Percentiles rank a stretch among this genome's conserved stretches.
phyloP scores from a whole-genome alignment of 202 grass and related monocot species.

The Schoenoplectus tabernaemontani region DNA sequence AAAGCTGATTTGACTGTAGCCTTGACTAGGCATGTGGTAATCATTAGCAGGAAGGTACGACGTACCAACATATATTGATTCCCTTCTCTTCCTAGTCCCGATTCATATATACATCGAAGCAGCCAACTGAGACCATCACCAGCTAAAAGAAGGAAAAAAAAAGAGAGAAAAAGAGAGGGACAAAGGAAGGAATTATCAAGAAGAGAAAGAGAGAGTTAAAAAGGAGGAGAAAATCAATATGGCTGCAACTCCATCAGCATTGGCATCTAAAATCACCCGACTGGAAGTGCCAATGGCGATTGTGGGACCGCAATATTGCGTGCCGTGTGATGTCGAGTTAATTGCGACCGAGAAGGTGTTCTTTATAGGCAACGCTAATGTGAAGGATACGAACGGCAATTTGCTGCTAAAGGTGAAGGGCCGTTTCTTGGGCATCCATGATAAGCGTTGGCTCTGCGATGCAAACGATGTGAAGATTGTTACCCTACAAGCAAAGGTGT shows the following conservation, averaged over 20 bases:
- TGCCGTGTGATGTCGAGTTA: background rate
- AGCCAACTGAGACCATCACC: too few species aligned
- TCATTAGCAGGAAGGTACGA: too few species aligned
- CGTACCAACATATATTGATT: too few species aligned
- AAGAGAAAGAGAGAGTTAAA: too few species aligned
- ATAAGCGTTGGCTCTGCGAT: conserved; percentile 39
- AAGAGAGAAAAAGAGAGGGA: too few species aligned
- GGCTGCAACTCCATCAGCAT: background rate
- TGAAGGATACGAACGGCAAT: conserved; percentile 31
- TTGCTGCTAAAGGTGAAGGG: conserved; percentile 33
- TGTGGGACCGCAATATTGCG: background rate
- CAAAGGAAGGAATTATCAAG: too few species aligned
- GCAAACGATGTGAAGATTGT: conserved; percentile 25
- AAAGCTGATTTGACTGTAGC: too few species aligned
- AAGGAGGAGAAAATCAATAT: too few species aligned
- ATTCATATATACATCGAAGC: too few species aligned
- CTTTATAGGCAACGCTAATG: conserved; percentile 14
- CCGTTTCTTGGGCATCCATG: conserved; percentile 23
- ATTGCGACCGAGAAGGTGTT: background rate
- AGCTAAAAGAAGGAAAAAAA: too few species aligned
- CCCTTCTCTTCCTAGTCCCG: too few species aligned
- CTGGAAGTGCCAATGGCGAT: background rate
- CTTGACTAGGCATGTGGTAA: too few species aligned
- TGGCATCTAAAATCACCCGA: background rate
- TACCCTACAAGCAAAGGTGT: conserved; percentile 46